Conservation (phyloP, 768 basidiomycete species). For the Tricholoma sp. region DNA sequence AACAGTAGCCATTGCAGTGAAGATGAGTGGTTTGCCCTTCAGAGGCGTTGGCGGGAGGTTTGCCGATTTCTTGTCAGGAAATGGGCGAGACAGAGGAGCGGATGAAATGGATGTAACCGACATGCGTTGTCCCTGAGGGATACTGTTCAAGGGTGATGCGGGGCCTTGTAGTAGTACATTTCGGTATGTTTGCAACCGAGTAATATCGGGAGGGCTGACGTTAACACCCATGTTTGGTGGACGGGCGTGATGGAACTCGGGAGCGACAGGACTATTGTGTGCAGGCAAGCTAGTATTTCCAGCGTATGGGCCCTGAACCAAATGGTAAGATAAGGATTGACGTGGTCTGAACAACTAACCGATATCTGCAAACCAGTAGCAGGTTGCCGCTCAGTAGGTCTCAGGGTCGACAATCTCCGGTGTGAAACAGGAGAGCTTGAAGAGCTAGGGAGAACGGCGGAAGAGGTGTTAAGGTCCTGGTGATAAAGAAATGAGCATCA, state of each 20-base stretch:
- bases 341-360: constrained; percentile 9
- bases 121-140: constrained; percentile 1
- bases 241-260: not conserved
- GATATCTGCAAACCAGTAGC: constrained; percentile 2
- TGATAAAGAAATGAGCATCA: constrained; percentile 1
- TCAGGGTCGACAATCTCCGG: constrained; percentile 11
- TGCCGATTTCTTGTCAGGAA: constrained; percentile 17
- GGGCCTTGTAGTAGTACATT: constrained; percentile 1
- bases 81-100: constrained; percentile 16
- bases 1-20: constrained; percentile 46
- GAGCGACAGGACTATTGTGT: not conserved
- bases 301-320: constrained; percentile 2
- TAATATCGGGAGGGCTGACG: constrained; percentile 5
- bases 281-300: not conserved
- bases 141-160: constrained; percentile 2
- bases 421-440: constrained; percentile 10
- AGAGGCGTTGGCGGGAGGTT: constrained; percentile 12
- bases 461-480: constrained; percentile 6
- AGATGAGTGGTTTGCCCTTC: constrained; percentile 57
- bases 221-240: constrained; percentile 9
- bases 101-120: constrained; percentile 7
- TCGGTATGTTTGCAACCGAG: constrained; percentile 1
- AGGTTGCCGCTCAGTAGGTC: constrained; percentile 6
- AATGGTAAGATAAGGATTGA: constrained; percentile 1
- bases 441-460: constrained; percentile 3